These are phyloP conservation scores for Linderniella brevidens DNA, from an alignment of 257 asterid species.

Conservation along the genomic window DNA sequence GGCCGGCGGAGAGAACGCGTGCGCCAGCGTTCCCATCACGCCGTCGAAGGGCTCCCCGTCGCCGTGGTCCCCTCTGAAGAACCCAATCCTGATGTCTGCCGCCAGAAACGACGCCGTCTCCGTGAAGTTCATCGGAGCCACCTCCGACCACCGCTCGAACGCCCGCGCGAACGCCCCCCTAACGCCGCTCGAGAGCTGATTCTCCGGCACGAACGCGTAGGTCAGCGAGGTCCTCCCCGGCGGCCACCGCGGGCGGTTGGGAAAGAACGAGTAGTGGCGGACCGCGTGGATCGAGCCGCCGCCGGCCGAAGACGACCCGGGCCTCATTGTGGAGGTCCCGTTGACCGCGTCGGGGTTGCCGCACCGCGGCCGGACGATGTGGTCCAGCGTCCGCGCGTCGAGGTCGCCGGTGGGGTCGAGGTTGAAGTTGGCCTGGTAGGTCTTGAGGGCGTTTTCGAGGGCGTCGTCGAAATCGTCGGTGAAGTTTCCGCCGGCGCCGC, in stretches of 20 bases:
- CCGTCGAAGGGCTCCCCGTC: conserved; percentile 94
- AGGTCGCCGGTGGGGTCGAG: conserved; percentile 48
- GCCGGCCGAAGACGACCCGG: conserved; percentile 16
- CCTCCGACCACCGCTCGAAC: conserved; percentile 82
- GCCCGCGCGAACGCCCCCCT: conserved; percentile 39
- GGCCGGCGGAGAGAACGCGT: conserved; percentile 76
- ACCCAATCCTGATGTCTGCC: conserved; percentile 53
- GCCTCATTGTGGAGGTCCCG: conserved; percentile 41
- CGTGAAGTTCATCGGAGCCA: conserved; percentile 38
- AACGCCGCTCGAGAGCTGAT: conserved; percentile 18
- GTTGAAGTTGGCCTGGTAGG: conserved; percentile 62
- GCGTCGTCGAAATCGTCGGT: conserved; percentile 50
- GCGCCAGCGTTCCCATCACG: conserved; percentile 65
- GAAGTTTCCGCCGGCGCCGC: conserved; percentile 19
- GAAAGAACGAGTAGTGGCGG: conserved; percentile 58
- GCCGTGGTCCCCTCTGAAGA: conserved; percentile 60
- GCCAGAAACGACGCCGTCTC: conserved; percentile 22
- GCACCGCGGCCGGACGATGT: conserved; percentile 48
- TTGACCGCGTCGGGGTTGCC: conserved; percentile 63
- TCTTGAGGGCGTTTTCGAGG: conserved; percentile 37
- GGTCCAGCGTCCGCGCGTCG: conserved; percentile 30
- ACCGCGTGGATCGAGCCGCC: conserved; percentile 26
- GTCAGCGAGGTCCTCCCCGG: conserved; percentile 18
- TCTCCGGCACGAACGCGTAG: conserved; percentile 43
- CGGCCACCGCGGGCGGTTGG: conserved; percentile 68